Percentiles rank a stretch among this genome's conserved stretches.
Evolutionary conservation across 2,329 filamentous ascomycete species (phyloP).

Genomic region (Podosphaera xanthii): DNA sequence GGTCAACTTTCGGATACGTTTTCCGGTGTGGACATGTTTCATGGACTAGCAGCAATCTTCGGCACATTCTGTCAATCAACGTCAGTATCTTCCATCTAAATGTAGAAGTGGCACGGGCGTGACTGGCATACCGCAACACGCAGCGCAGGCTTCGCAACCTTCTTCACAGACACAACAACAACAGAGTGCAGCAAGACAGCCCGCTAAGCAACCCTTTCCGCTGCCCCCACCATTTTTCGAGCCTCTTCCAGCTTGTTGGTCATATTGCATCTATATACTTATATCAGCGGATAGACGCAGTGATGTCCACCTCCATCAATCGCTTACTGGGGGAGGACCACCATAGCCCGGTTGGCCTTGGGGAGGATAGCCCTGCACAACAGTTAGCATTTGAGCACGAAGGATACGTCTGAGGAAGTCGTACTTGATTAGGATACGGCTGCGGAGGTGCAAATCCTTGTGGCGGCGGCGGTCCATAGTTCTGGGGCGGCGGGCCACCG

Average conservation of each 20-base stretch:
- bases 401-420: background rate
- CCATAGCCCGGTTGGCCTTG: slow-evolving; percentile 4
- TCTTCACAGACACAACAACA: slow-evolving; percentile 29
- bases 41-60: slow-evolving; percentile 12
- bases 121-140: slow-evolving; percentile 17
- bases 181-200: slow-evolving; percentile 25
- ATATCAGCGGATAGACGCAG: background rate
- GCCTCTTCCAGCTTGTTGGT: slow-evolving; percentile 20
- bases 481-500: slow-evolving; percentile 7
- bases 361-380: slow-evolving; percentile 1
- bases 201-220: slow-evolving; percentile 21
- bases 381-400: background rate
- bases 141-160: slow-evolving; percentile 26
- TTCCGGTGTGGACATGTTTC: background rate
- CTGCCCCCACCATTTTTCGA: slow-evolving; percentile 15
- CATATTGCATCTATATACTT: slow-evolving; percentile 19
- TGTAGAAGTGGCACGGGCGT: background rate
- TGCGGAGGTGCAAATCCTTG: slow-evolving; percentile 4
- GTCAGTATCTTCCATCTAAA: slow-evolving; percentile 3
- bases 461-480: slow-evolving; percentile 5
- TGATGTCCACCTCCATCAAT: background rate
- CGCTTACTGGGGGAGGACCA: slow-evolving; percentile 3
- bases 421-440: background rate
- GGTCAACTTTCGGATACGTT: background rate
- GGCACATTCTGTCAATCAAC: slow-evolving; percentile 8